Evolutionary conservation across 495 filamentous ascomycete species (phyloP).

Genomic region (Staphylotrichum longicolle): DNA sequence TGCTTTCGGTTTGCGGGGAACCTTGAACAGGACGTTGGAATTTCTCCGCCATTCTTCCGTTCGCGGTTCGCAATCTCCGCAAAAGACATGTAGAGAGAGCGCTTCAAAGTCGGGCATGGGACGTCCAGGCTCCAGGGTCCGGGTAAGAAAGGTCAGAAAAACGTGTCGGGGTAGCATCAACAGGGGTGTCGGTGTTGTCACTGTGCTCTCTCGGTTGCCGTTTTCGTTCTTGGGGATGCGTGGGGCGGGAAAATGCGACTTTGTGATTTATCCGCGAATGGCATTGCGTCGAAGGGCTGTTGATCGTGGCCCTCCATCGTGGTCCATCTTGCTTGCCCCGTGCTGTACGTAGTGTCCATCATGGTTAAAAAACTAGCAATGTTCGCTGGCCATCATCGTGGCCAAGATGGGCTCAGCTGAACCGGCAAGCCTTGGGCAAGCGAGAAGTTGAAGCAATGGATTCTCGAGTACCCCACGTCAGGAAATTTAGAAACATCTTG

Average conservation of each 20-base stretch:
- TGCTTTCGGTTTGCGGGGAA: slow-evolving; percentile 1
- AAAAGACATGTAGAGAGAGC: neutral
- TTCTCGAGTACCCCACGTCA: too few species aligned
- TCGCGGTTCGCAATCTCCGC: neutral
- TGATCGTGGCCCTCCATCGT: neutral
- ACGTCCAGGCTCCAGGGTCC: neutral
- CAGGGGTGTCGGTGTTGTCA: neutral
- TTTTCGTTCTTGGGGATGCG: neutral
- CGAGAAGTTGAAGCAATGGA: too few species aligned
- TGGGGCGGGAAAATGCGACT: neutral
- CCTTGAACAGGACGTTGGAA: neutral
- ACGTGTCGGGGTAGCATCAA: neutral
- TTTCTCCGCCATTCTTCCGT: slow-evolving; percentile 14
- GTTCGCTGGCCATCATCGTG: too few species aligned
- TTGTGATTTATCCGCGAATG: slow-evolving; percentile 8
- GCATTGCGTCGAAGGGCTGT: neutral
- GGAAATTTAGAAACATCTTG: too few species aligned
- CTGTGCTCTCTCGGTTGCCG: neutral
- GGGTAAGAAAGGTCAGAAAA: neutral
- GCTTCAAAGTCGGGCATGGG: neutral
- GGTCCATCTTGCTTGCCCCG: neutral
- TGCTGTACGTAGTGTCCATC: too few species aligned
- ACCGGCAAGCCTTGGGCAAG: too few species aligned
- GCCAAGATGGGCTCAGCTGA: too few species aligned
- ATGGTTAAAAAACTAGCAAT: too few species aligned